Conservation (phyloP, 163 green algal genomes). For the Coccomyxa subellipsoidea region DNA sequence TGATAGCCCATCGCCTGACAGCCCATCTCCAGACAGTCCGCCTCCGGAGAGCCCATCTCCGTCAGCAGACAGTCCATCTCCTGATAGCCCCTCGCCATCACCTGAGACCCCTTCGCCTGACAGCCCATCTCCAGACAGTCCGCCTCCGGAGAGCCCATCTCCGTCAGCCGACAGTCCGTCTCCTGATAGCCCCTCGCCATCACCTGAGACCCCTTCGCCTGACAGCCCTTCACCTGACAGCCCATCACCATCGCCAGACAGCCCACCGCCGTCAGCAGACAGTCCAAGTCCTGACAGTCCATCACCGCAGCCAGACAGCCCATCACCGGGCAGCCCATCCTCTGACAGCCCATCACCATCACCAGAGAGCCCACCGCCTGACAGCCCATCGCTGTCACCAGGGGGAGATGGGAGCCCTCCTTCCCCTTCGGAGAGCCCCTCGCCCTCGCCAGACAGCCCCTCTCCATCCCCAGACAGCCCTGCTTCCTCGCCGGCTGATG, state of each 20-base stretch:
- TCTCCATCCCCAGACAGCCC: too few relatives aligned
- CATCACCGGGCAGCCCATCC: neutral
- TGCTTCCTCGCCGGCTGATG: neutral
- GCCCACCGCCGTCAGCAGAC: neutral
- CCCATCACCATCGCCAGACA: neutral
- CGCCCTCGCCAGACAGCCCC: neutral
- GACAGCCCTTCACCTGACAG: neutral
- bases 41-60: neutral
- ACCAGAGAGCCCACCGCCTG: neutral
- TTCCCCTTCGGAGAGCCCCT: neutral
- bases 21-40: too few relatives aligned
- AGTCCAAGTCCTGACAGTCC: neutral
- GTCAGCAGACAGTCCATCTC: neutral
- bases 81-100: neutral
- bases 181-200: neutral
- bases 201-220: neutral
- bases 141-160: neutral
- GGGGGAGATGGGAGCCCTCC: neutral
- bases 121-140: neutral
- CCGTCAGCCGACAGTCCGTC: neutral
- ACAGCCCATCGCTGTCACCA: neutral
- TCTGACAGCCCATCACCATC: neutral
- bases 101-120: neutral
- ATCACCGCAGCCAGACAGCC: neutral
- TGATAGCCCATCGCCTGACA: too few relatives aligned